Percentiles rank a stretch among this genome's conserved stretches.
These are phyloP conservation scores for Salix brachista DNA, from an alignment of 345 rosid genomes.

Conservation along the genomic window DNA sequence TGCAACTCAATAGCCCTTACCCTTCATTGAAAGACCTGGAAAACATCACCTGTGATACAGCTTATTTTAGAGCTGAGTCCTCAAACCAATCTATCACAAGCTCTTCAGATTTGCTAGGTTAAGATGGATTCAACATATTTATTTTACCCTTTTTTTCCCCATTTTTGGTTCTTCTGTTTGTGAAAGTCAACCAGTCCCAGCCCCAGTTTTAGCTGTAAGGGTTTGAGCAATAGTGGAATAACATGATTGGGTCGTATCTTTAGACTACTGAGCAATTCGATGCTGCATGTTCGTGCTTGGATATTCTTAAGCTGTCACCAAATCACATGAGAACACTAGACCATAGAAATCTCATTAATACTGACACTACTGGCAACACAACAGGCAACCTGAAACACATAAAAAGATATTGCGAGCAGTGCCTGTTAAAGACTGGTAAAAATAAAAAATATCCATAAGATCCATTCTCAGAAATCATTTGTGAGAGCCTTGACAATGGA, in stretches of 20 bases:
- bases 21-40: constrained; percentile 45
- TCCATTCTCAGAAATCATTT: not conserved
- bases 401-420: not conserved
- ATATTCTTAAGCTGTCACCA: not conserved
- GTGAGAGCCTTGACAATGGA: not conserved
- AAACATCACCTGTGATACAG: constrained; percentile 34
- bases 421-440: not conserved
- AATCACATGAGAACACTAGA: not conserved
- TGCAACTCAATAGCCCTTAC: constrained; percentile 56
- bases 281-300: not conserved
- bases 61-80: constrained; percentile 34
- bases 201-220: constrained; percentile 19
- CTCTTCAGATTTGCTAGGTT: constrained; percentile 33
- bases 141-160: not conserved
- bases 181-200: constrained; percentile 13
- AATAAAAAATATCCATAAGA: not conserved
- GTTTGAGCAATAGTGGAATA: constrained; percentile 16
- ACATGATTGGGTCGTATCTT: constrained; percentile 15
- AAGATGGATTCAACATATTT: constrained; percentile 6
- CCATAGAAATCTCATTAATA: not conserved
- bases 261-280: constrained; percentile 3
- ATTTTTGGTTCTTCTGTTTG: constrained; percentile 24
- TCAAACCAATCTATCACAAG: constrained; percentile 29
- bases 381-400: not conserved
- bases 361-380: not conserved